phyloP scores from a whole-genome alignment of 169 alveolate genomes.

The Eimeria tenella region DNA sequence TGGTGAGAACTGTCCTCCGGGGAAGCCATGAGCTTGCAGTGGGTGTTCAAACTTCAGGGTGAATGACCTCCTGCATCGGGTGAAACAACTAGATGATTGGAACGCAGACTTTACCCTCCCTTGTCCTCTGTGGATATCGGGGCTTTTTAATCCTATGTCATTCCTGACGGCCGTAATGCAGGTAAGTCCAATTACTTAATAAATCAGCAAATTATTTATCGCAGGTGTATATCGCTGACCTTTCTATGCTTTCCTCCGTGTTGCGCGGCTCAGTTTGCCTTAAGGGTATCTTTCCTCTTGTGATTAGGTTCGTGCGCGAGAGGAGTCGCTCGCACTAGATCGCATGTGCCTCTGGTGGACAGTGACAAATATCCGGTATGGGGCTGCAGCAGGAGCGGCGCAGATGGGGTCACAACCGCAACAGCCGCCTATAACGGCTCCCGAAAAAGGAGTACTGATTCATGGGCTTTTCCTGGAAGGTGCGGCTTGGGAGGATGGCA shows the following conservation, averaged over 20 bases:
- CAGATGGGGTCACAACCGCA: slow-evolving; percentile 5
- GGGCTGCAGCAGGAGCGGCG: slow-evolving; percentile 35
- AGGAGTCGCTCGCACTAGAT: slow-evolving; percentile 92
- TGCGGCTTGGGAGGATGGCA: slow-evolving; percentile 96
- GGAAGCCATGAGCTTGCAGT: background rate
- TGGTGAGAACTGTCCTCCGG: background rate
- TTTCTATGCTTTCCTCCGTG: no score
- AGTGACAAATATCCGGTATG: slow-evolving; percentile 86
- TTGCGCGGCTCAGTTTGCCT: background rate
- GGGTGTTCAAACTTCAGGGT: slow-evolving; percentile 65
- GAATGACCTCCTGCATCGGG: slow-evolving; percentile 91
- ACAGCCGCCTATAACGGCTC: slow-evolving; percentile 80
- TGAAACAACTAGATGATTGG: slow-evolving; percentile 91
- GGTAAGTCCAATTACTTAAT: slow-evolving; percentile 48
- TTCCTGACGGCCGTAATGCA: slow-evolving; percentile 97
- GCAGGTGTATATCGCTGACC: background rate
- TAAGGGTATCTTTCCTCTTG: background rate
- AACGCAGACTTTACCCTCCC: slow-evolving; percentile 90
- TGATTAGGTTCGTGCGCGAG: slow-evolving; percentile 91
- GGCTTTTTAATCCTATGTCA: slow-evolving; percentile 97
- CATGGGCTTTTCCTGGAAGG: slow-evolving; percentile 96
- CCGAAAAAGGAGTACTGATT: slow-evolving; percentile 91
- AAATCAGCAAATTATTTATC: background rate
- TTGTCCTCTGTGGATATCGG: slow-evolving; percentile 87
- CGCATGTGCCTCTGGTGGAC: slow-evolving; percentile 88